Evolutionary conservation across 1,139 yeast genomes (phyloP), one percentile per base, ranked within the genome.

Genomic region (Kodamaea sp.): DNA sequence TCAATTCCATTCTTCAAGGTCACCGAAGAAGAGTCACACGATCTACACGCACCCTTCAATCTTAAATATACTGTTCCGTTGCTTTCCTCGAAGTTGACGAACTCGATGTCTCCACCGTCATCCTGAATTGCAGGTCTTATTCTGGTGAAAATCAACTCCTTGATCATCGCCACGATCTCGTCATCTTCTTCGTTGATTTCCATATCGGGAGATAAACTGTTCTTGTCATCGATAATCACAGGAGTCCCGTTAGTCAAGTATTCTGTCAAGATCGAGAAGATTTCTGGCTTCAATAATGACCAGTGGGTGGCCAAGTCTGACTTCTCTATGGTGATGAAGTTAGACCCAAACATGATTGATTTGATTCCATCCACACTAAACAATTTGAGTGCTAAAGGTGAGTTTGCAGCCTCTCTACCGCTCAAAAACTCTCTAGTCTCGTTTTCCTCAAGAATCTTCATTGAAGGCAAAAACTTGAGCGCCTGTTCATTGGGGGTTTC

Each of bases 91-190:
- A 82, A 83, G 3, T 68, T 73, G 13, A 83, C 82, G 59, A 81
- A 84, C 48, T 83, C 86, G 41, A 84, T 80, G 53, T 84, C 94
- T 8, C 94, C 94, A 34, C 94, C 94, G 53, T 84, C 94, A 44
- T 84, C 94, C 57, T 81, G 85, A 43, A 84, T 83, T 0, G 97
- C 97, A 1, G 99, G 98, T 50, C 97, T 78, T 41, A 92, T 90
- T 51, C 97, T 78, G 4, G 99, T 92, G 51, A 87, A 90, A 38
- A 92, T 84, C 34, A 92, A 72, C 59, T 92, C 99, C 52, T 90
- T 89, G 51, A 92, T 89, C 87, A 92, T 84, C 10, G 85, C 77
- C 33, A 92, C 89, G 2, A 90, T 78, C 57, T 84, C 94, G 37
- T 79, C 80, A 42, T 84, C 92, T 9, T 80, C 84, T 12, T 80